A percentile compares a stretch with the other conserved stretches of the same genome.
Conservation (phyloP, 1,284 basidiomycete species). For the Ustilago tritici region DNA sequence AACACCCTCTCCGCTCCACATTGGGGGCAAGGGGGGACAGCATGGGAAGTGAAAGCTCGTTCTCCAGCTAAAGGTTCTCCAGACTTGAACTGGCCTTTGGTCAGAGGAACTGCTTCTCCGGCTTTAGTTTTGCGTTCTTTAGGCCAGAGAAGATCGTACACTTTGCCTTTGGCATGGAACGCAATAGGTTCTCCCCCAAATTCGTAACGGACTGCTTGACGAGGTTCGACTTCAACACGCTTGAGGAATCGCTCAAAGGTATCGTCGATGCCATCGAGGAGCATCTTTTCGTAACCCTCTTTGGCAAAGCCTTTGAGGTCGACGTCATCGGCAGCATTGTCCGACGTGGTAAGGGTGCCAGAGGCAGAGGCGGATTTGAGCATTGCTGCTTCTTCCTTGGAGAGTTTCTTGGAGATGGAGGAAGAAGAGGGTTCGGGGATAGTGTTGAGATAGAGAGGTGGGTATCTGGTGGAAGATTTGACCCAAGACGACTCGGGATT, state of each 20-base stretch:
- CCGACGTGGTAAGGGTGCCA: slow-evolving; percentile 19
- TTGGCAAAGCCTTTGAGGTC: slow-evolving; percentile 52
- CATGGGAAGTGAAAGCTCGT: slow-evolving; percentile 13
- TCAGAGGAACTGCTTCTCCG: slow-evolving; percentile 25
- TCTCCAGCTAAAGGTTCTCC: neutral
- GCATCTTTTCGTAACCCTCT: slow-evolving; percentile 65
- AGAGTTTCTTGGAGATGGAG: slow-evolving; percentile 37
- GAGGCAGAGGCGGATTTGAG: slow-evolving; percentile 39
- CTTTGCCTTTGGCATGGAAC: slow-evolving; percentile 53
- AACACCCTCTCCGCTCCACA: slow-evolving; percentile 62
- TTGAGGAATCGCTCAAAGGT: slow-evolving; percentile 65
- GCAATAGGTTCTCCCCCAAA: slow-evolving; percentile 62
- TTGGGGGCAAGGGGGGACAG: slow-evolving; percentile 52
- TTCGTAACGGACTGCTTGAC: slow-evolving; percentile 68
- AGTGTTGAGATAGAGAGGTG: slow-evolving; percentile 63
- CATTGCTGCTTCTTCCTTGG: slow-evolving; percentile 38
- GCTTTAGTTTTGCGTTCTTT: slow-evolving; percentile 11
- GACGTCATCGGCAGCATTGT: slow-evolving; percentile 23
- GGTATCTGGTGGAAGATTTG: slow-evolving; percentile 44
- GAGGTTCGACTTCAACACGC: slow-evolving; percentile 54
- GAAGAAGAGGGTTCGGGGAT: slow-evolving; percentile 62
- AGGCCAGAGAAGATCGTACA: slow-evolving; percentile 62
- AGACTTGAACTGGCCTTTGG: slow-evolving; percentile 29
- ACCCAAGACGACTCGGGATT: slow-evolving; percentile 53
- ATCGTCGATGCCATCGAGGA: slow-evolving; percentile 61